phyloP scores from a whole-genome alignment of 192 early-diverging fungal genomes.

The Funneliformis mosseae region DNA sequence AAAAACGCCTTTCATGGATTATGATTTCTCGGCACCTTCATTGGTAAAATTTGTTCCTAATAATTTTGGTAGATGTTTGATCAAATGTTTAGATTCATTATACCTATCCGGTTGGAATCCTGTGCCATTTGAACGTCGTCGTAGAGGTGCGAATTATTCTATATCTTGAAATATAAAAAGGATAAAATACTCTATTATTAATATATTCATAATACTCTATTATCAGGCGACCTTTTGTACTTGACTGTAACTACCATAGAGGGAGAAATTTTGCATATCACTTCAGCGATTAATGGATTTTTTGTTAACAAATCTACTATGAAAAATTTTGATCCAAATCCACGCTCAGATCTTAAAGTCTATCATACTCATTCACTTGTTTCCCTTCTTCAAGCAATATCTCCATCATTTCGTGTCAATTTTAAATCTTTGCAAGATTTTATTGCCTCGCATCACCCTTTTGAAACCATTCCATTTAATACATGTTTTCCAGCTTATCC shows the following conservation, averaged over 20 bases:
- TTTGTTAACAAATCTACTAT: constrained; percentile 82
- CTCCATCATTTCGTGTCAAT: constrained; percentile 67
- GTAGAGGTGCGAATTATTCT: constrained; percentile 52
- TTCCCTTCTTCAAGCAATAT: constrained; percentile 63
- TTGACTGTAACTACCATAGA: constrained; percentile 86
- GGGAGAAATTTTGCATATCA: constrained; percentile 80
- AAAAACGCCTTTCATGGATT: constrained; percentile 52
- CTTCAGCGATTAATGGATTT: constrained; percentile 84
- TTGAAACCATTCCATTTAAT: constrained; percentile 77
- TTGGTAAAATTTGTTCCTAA: constrained; percentile 60
- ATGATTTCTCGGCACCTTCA: constrained; percentile 47
- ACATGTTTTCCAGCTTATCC: constrained; percentile 72
- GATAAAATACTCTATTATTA: background rate
- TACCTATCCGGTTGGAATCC: constrained; percentile 93
- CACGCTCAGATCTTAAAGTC: constrained; percentile 47
- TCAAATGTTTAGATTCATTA: constrained; percentile 73
- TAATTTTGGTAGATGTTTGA: constrained; percentile 53
- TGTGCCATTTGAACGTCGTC: constrained; percentile 70
- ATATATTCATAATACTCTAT: background rate
- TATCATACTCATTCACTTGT: constrained; percentile 66
- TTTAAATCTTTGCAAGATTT: constrained; percentile 70
- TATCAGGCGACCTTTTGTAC: constrained; percentile 84
- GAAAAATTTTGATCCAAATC: constrained; percentile 63
- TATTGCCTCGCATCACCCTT: constrained; percentile 68
- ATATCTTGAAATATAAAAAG: background rate